Evolutionary conservation across 2,329 filamentous ascomycete genomes (phyloP), one percentile per base, ranked within the genome.

Genomic region (Xenoacremonium recifei): DNA sequence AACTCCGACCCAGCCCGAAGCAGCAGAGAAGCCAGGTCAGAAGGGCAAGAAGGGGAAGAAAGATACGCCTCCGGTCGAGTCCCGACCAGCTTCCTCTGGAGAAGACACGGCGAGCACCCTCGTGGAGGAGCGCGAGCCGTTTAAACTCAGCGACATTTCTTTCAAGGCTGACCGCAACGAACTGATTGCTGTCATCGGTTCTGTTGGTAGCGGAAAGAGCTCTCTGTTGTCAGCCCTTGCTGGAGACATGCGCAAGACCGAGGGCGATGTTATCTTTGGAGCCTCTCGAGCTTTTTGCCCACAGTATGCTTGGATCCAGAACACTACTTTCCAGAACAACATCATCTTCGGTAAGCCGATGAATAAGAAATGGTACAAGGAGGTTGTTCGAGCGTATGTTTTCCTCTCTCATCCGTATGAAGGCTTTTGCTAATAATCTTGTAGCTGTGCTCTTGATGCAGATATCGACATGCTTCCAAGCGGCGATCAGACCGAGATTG

Each of bases 241-340:
- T 1, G 92, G 93, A 18, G 92, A 97, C 50, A 97, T 97, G 92
- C 82, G 90, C 33, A 86, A 85, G 62, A 95, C 87, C 0, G 70
- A 68, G 4, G 90, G 90, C 10, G 76, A 85, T 27, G 77, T 95
- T 5, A 77, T 80, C 0, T 77, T 93, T 53, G 88, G 91, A 30
- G 89, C 89, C 0, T 84, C 82, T 3, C 77, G 91, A 48, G 89
- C 92, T 0, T 96, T 96, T 57, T 97, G 93, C 52, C 92, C 92
- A 0, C 92, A 99, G 61, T 96, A 96, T 59, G 89, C 93, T 0
- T 99, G 93, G 93, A 96, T 99, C 36, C 92, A 97, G 61, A 97
- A 97, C 58, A 77, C 89, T 0, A 88, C 85, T 1, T 79, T 97
- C 4, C 83, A 82, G 48, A 82, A 96, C 23, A 99, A 99, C 58